These are phyloP conservation scores for Fraxinus velutina DNA, from an alignment of 305 asterid genomes.

Conservation along the genomic window DNA sequence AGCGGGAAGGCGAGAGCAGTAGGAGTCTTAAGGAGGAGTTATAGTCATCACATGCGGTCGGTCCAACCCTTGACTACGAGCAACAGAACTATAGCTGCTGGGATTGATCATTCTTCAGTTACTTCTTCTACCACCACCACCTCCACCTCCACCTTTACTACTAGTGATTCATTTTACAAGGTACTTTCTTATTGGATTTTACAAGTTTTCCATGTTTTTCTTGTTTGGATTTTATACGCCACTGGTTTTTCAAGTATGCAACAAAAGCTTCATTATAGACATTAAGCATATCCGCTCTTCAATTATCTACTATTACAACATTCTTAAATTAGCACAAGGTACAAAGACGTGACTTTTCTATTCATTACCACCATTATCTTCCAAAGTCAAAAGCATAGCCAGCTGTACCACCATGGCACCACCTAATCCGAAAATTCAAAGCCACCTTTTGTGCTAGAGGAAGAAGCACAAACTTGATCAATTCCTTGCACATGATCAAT, in stretches of 20 bases:
- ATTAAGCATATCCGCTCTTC: neutral
- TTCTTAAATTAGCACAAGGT: neutral
- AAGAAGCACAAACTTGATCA: neutral
- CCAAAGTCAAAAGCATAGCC: neutral
- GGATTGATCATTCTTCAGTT: constrained; percentile 22
- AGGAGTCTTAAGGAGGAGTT: constrained; percentile 18
- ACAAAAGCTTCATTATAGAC: neutral
- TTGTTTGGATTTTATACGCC: neutral
- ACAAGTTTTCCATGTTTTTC: neutral
- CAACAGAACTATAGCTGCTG: constrained; percentile 36
- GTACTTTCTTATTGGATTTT: constrained; percentile 40
- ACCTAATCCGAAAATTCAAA: neutral
- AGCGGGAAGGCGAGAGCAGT: constrained; percentile 37
- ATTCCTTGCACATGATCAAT: neutral
- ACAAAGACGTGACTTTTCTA: neutral
- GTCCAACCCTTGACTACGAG: constrained; percentile 34
- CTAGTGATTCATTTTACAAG: constrained; percentile 61
- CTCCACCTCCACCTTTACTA: constrained; percentile 6
- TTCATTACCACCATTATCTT: neutral
- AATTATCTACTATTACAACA: neutral
- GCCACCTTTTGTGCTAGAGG: neutral
- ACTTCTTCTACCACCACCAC: constrained; percentile 23
- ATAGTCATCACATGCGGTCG: constrained; percentile 50
- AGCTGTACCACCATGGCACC: neutral
- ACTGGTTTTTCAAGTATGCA: neutral